phyloP scores from a whole-genome alignment of 495 filamentous ascomycete genomes.

The Neurospora discreta region DNA sequence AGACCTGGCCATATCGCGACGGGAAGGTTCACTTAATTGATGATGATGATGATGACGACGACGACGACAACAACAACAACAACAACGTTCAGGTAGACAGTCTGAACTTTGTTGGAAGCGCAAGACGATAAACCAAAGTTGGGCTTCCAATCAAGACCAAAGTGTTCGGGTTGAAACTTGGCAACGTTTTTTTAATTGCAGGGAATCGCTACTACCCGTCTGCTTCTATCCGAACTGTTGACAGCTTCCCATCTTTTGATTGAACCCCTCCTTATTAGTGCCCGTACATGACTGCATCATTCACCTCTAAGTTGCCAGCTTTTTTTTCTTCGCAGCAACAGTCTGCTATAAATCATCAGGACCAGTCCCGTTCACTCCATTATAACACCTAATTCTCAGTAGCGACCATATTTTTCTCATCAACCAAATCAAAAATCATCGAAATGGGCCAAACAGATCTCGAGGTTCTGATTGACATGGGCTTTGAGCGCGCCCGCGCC shows the following conservation, averaged over 20 bases:
- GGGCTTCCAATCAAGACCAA: neutral
- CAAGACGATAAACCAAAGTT: neutral
- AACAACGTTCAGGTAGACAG: neutral
- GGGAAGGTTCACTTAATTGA: neutral
- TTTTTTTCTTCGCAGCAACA: neutral
- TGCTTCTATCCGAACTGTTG: neutral
- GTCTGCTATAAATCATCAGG: neutral
- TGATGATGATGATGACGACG: neutral
- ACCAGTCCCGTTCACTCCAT: neutral
- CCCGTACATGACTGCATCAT: neutral
- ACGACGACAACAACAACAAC: neutral
- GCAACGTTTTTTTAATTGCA: neutral
- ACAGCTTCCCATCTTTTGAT: neutral
- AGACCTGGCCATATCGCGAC: neutral
- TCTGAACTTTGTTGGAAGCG: neutral
- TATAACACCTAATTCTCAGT: neutral
- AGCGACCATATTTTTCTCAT: neutral
- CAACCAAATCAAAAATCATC: constrained; percentile 3
- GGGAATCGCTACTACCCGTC: neutral
- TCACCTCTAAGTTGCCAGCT: neutral
- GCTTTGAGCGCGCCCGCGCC: constrained; percentile 73
- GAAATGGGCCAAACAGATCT: constrained; percentile 62
- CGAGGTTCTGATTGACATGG: constrained; percentile 82
- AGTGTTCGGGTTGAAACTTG: neutral
- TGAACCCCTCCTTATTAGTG: neutral